phyloP scores from a whole-genome alignment of 768 basidiomycete species.

The Collybiopsis luxurians region DNA sequence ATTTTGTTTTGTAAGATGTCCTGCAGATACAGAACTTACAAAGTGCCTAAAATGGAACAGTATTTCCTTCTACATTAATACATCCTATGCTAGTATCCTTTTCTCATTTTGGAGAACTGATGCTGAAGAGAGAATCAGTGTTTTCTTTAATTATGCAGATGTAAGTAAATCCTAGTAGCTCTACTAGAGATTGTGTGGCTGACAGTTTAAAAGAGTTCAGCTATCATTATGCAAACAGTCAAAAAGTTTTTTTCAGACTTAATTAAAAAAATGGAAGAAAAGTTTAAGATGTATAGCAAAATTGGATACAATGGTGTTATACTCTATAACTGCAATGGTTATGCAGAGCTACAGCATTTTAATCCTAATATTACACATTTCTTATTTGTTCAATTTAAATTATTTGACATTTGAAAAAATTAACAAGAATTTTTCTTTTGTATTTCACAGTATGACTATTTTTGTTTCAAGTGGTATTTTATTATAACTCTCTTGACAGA shows the following conservation, averaged over 20 bases:
- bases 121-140: not conserved
- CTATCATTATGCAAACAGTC: not conserved
- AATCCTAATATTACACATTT: not conserved
- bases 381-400: not conserved
- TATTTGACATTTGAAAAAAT: not conserved
- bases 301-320: not conserved
- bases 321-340: not conserved
- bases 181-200: not conserved
- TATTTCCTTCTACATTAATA: no score
- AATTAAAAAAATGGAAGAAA: not conserved
- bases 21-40: no score
- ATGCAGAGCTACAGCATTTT: not conserved
- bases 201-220: not conserved
- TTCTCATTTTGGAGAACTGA: no score
- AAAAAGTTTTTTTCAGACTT: not conserved
- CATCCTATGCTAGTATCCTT: no score
- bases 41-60: no score
- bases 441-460: not conserved
- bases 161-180: not conserved
- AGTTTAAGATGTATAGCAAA: not conserved
- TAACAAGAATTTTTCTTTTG: conserved; percentile 1
- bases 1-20: no score
- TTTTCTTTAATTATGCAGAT: conserved; percentile 1
- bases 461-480: not conserved
- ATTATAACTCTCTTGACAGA: not conserved